Evolutionary conservation across 2,329 filamentous ascomycete species (phyloP).

Genomic region (Cladophialophora bantiana): DNA sequence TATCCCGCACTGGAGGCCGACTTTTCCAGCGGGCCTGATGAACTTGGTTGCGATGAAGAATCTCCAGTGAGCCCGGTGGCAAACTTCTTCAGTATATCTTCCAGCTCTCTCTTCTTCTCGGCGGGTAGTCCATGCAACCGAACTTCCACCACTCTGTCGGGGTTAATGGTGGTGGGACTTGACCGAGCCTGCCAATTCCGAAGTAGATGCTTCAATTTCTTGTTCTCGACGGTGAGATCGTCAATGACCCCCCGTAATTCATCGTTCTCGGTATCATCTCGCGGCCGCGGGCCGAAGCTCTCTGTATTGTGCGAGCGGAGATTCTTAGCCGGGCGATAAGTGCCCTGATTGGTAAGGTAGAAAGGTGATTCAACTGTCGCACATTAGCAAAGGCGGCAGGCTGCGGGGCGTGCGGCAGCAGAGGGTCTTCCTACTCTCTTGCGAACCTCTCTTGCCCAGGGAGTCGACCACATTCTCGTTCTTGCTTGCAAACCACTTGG

Average conservation of each 20-base stretch:
- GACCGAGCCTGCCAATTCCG: conserved; percentile 69
- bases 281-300: conserved; percentile 38
- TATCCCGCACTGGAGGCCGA: conserved; percentile 16
- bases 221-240: conserved; percentile 84
- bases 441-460: conserved; percentile 13
- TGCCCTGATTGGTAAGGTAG: conserved; percentile 42
- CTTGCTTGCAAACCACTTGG: conserved; percentile 38
- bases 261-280: conserved; percentile 67
- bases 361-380: conserved; percentile 48
- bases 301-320: conserved; percentile 37
- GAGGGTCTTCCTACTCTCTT: conserved; percentile 18
- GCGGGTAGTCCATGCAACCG: conserved; percentile 76
- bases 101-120: conserved; percentile 77
- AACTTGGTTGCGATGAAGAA: conserved; percentile 25
- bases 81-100: conserved; percentile 72
- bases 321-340: conserved; percentile 28
- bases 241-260: conserved; percentile 86
- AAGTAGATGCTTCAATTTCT: conserved; percentile 75
- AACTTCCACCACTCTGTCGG: conserved; percentile 83
- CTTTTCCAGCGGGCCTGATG: conserved; percentile 25
- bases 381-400: conserved; percentile 15
- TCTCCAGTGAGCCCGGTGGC: conserved; percentile 49
- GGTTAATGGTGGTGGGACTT: conserved; percentile 62
- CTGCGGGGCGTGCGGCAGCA: not conserved
- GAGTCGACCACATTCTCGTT: conserved; percentile 34